phyloP scores from a whole-genome alignment of 2,329 filamentous ascomycete species.

The Botrytis fragariae region DNA sequence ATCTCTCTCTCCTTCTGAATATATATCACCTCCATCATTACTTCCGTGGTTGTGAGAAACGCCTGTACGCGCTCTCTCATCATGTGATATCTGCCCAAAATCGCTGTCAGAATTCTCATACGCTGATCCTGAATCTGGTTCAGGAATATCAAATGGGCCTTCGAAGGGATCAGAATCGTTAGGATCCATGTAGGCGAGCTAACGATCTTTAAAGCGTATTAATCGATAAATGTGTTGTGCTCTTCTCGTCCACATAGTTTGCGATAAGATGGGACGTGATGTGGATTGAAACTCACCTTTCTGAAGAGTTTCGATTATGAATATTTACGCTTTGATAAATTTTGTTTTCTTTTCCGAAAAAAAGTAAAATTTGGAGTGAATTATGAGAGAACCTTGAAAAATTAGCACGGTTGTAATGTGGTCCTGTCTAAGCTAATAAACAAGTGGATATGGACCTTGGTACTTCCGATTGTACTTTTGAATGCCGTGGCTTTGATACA shows the following conservation, averaged over 20 bases:
- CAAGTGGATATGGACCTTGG: background rate
- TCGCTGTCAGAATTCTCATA: constrained; percentile 31
- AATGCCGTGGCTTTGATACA: background rate
- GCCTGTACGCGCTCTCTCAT: constrained; percentile 11
- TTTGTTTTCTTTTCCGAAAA: background rate
- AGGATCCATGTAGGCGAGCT: constrained; percentile 25
- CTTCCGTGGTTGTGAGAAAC: background rate
- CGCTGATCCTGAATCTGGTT: constrained; percentile 34
- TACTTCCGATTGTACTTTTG: background rate
- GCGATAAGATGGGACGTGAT: background rate
- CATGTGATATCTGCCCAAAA: constrained; percentile 22
- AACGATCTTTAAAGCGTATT: constrained; percentile 25
- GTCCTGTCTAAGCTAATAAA: background rate
- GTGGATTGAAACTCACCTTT: background rate
- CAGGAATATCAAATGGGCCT: constrained; percentile 8
- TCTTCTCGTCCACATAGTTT: constrained; percentile 26
- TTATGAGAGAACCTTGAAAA: background rate
- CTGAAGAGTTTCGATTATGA: background rate
- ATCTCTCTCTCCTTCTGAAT: constrained; percentile 11
- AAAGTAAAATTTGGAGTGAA: background rate
- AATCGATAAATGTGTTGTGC: constrained; percentile 17
- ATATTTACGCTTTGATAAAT: constrained; percentile 3
- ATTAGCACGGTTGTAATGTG: background rate
- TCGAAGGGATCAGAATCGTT: constrained; percentile 23
- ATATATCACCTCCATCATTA: background rate